Conservation (phyloP, 2,329 filamentous ascomycete species). For the Epicoccum nigrum region DNA sequence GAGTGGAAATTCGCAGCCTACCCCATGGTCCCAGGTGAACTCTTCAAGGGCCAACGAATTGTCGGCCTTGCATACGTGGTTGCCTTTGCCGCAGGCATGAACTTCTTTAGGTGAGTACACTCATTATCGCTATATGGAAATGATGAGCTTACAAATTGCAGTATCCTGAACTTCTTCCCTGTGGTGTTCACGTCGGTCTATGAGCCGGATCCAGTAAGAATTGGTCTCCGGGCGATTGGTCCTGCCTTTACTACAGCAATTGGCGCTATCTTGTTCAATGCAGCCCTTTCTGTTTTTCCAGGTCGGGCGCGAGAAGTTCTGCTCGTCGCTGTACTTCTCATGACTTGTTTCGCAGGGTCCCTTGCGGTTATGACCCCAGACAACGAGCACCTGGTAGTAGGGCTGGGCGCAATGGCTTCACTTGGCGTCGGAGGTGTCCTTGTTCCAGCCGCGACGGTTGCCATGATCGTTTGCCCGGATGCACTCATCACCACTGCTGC, state of each 20-base stretch:
- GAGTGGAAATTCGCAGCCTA: constrained; percentile 48
- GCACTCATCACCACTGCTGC: constrained; percentile 46
- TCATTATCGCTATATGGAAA: too few species aligned
- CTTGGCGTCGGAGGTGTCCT: constrained; percentile 48
- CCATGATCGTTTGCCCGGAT: constrained; percentile 44
- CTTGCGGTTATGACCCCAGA: constrained; percentile 41
- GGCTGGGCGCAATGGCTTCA: constrained; percentile 40
- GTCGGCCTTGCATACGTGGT: constrained; percentile 41
- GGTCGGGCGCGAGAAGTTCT: constrained; percentile 34
- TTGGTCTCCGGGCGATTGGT: constrained; percentile 40
- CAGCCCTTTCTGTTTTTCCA: constrained; percentile 33
- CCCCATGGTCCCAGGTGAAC: constrained; percentile 49
- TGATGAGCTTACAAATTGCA: background rate
- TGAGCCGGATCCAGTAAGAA: constrained; percentile 35
- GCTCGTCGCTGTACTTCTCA: constrained; percentile 38
- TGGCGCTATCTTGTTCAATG: constrained; percentile 41
- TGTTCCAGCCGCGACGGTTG: constrained; percentile 43
- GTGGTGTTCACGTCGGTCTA: constrained; percentile 38
- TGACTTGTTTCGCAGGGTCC: constrained; percentile 42
- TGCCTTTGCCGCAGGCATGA: constrained; percentile 46
- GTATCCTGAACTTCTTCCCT: constrained; percentile 43
- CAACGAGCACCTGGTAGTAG: constrained; percentile 38
- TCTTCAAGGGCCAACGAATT: constrained; percentile 43
- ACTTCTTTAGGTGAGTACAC: constrained; percentile 29
- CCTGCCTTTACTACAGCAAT: constrained; percentile 35